Base-by-base conservation (phyloP, 1,284 basidiomycete species). In the Ganoderma lucidum region DNA sequence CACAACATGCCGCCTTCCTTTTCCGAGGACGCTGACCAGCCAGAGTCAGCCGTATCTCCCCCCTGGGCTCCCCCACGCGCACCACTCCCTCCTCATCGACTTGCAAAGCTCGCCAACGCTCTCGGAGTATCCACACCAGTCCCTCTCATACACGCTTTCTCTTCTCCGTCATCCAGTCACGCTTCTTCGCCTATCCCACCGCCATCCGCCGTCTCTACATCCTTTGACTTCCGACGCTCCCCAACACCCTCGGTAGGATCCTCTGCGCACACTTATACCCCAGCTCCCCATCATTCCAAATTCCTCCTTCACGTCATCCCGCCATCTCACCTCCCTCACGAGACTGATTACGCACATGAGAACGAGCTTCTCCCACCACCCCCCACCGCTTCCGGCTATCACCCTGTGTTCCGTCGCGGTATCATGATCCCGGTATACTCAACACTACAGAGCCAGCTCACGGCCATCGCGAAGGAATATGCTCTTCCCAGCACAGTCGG, bases 401-500 rank as follows among this genome's bases (percentile, higher is more conserved):
- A 93, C 70, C 84, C 86, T 14, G 91, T 93, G 65, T 93, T 93
- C 73, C 85, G 86, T n/a, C 87, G 93, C 45, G 93, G 93, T 15
- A 88, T 88, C 28, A 84, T 95, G 19, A 88, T 95, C 6, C 89
- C 93, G 2, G 83, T 95, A 0, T 87, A 93, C 75, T 83, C 92
- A 12, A 91, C 88, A 0, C 81, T 95, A 4, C 89, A 92, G 67
- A 85, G 88, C 2, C 93, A 95, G 75, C 81, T 95, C 6, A 82
- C 83, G 55, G 91, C 92, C n/a, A 94, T 95, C 64, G 92, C 94
- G n/a, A 90, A 90, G 77, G 94, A 96, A 80, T 96, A 95, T 77
- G 92, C 92, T 10, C 83, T 96, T 15, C 94, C 94, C 1, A 94
- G 92, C 74, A 92, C 92, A 0, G 80, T 87, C 17, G 94, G 95